Conservation (phyloP, 495 filamentous ascomycete genomes). For the Aspergillus biplanus region DNA sequence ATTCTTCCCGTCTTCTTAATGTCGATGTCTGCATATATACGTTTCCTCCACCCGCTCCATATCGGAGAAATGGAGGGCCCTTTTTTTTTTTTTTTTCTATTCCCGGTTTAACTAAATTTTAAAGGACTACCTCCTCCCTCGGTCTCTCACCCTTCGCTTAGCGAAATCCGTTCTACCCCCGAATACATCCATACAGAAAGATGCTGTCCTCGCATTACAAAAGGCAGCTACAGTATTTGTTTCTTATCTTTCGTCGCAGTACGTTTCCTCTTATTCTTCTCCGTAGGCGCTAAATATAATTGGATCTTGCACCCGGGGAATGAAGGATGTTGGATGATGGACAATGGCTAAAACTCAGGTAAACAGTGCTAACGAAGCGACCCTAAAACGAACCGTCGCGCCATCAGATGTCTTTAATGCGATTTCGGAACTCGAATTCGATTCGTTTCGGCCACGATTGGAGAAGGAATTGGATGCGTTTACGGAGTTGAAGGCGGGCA, state of each 20-base stretch:
- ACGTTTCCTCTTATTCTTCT: slow-evolving; percentile 38
- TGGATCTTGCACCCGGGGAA: no score
- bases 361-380: slow-evolving; percentile 75
- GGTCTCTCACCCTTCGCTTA: slow-evolving; percentile 89
- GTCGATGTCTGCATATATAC: no score
- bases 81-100: no score
- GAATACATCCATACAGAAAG: slow-evolving; percentile 92
- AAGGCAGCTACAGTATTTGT: slow-evolving; percentile 96
- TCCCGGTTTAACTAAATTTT: background rate
- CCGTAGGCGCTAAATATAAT: no score
- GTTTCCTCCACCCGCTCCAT: no score
- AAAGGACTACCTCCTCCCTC: slow-evolving; percentile 89
- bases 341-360: background rate
- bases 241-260: slow-evolving; percentile 85
- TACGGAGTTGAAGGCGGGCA: slow-evolving; percentile 65
- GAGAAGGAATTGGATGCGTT: slow-evolving; percentile 63
- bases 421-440: slow-evolving; percentile 81
- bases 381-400: slow-evolving; percentile 82
- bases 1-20: slow-evolving; percentile 8
- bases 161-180: slow-evolving; percentile 97
- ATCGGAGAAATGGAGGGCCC: no score
- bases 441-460: slow-evolving; percentile 67
- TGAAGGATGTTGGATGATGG: no score
- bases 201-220: slow-evolving; percentile 86
- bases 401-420: slow-evolving; percentile 84